These are phyloP conservation scores for Tuber microsphaerosporum DNA, from an alignment of 495 filamentous ascomycete species.

Conservation along the genomic window DNA sequence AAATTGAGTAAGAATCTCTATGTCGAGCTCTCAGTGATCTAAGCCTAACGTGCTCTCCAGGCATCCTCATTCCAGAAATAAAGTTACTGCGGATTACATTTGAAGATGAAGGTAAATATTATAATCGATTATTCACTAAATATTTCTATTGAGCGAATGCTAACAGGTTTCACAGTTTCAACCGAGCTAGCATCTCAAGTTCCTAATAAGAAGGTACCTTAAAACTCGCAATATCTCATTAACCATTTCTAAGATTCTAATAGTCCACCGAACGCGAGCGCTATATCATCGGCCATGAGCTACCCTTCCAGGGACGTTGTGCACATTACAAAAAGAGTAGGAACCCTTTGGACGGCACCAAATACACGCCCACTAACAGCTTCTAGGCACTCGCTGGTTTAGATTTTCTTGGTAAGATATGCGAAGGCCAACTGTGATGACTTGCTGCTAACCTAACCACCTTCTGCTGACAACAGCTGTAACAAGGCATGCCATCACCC, in stretches of 20 bases:
- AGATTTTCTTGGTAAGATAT: slow-evolving; percentile 50
- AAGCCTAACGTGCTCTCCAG: slow-evolving; percentile 6
- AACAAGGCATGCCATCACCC: slow-evolving; percentile 36
- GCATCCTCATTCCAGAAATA: slow-evolving; percentile 68
- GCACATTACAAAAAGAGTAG: slow-evolving; percentile 71
- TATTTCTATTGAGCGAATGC: neutral
- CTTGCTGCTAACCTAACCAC: neutral
- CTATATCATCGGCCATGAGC: slow-evolving; percentile 68
- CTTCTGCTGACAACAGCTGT: slow-evolving; percentile 33
- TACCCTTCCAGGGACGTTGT: slow-evolving; percentile 69
- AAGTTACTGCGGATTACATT: slow-evolving; percentile 68
- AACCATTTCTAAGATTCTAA: neutral
- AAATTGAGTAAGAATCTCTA: slow-evolving; percentile 59
- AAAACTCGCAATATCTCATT: slow-evolving; percentile 43
- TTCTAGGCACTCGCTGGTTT: slow-evolving; percentile 62
- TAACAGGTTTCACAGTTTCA: neutral
- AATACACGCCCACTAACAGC: neutral
- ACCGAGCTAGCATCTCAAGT: neutral
- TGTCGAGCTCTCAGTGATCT: neutral
- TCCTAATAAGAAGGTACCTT: slow-evolving; percentile 28
- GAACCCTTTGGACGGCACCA: neutral
- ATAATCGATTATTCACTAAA: neutral
- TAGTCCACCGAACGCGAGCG: slow-evolving; percentile 62
- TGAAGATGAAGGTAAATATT: slow-evolving; percentile 40
- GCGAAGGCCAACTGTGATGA: neutral